Percentiles rank a stretch among this genome's conserved stretches.
These are phyloP conservation scores for Guadua angustifolia DNA, from an alignment of 176 grass and related monocot genomes.

Conservation along the genomic window DNA sequence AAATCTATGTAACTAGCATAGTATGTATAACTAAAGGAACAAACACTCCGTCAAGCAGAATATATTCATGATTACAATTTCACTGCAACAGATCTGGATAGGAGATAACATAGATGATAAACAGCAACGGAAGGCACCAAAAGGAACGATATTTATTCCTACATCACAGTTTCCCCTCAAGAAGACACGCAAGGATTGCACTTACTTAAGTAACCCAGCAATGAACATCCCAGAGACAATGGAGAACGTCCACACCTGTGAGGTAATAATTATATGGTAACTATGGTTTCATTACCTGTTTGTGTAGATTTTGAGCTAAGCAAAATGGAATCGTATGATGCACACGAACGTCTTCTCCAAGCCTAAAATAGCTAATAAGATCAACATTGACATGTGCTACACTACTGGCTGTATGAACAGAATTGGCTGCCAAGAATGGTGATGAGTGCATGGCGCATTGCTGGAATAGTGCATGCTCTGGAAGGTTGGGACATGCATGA, in stretches of 20 bases:
- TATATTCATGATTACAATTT: constrained; percentile 19
- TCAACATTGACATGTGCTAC: constrained; percentile 6
- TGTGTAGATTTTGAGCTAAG: constrained; percentile 28
- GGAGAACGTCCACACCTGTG: constrained; percentile 76
- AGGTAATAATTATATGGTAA: constrained; percentile 52
- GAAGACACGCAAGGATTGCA: constrained; percentile 75
- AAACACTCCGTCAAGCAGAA: constrained; percentile 25
- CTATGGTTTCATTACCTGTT: background rate
- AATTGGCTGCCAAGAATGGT: constrained; percentile 97
- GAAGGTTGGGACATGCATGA: constrained; percentile 74
- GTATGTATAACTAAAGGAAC: constrained; percentile 16
- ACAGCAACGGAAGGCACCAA: constrained; percentile 66
- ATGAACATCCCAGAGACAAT: constrained; percentile 76
- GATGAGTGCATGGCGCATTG: constrained; percentile 83
- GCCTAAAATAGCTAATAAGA: constrained; percentile 5
- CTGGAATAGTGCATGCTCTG: constrained; percentile 72
- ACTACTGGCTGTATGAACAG: constrained; percentile 40
- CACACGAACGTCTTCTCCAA: background rate
- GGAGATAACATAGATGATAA: constrained; percentile 69
- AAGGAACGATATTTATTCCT: constrained; percentile 64
- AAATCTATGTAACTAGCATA: background rate
- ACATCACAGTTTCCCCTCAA: constrained; percentile 72
- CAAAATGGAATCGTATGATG: background rate
- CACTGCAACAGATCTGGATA: constrained; percentile 68
- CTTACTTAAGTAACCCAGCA: constrained; percentile 69